phyloP scores from a whole-genome alignment of 345 rosid genomes.

The Durio zibethinus region DNA sequence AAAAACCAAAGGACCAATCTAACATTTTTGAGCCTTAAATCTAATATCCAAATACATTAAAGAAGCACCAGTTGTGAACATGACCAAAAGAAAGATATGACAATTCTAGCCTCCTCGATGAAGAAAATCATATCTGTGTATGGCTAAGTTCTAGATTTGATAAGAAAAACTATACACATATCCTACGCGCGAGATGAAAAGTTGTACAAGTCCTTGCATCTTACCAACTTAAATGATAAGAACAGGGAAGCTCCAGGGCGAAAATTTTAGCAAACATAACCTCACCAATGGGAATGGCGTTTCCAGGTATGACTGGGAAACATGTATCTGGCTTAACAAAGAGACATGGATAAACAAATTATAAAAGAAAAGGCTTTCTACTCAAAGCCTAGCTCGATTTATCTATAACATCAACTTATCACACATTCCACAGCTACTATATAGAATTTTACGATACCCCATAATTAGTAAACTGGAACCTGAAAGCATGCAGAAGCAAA shows the following conservation, averaged over 20 bases:
- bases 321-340: background rate
- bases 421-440: constrained; percentile 9
- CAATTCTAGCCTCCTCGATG: background rate
- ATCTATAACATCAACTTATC: background rate
- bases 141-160: background rate
- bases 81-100: background rate
- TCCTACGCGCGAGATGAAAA: background rate
- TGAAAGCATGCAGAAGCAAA: background rate
- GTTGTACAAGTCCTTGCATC: constrained; percentile 2
- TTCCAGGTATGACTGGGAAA: background rate
- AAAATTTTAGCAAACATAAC: background rate
- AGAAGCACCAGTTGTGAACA: background rate
- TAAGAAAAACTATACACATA: background rate
- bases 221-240: background rate
- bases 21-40: no score
- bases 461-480: background rate
- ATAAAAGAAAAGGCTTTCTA: background rate
- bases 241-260: background rate
- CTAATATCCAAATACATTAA: background rate
- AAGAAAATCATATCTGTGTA: background rate
- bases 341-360: background rate
- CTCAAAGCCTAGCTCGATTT: constrained; percentile 10
- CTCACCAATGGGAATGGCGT: background rate
- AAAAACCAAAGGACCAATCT: no score
- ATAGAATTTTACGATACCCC: background rate